A percentile compares a stretch with the other conserved stretches of the same genome.
These are phyloP conservation scores for Neurospora intermedia DNA, from an alignment of 495 filamentous ascomycete species.

Conservation along the genomic window DNA sequence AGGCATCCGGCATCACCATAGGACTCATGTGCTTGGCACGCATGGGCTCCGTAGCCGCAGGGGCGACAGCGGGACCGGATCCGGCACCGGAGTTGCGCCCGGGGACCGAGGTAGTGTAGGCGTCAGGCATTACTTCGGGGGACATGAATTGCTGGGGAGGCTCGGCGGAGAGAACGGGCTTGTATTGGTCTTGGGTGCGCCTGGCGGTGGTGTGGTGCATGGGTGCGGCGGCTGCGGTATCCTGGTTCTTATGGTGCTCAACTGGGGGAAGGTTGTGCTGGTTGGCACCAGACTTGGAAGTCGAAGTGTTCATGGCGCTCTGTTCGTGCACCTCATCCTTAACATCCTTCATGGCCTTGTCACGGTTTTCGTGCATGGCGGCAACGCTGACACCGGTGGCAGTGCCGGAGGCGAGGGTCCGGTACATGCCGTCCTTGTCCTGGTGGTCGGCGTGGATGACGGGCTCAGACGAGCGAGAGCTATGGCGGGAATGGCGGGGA, in stretches of 20 bases:
- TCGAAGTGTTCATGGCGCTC: not conserved
- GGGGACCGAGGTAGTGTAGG: conserved; percentile 5
- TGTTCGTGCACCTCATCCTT: not conserved
- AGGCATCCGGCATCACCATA: not conserved
- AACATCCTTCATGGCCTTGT: not conserved
- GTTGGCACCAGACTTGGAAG: not conserved
- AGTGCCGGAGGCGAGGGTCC: conserved; percentile 20
- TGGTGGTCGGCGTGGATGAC: conserved; percentile 1
- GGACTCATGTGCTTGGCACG: conserved; percentile 2
- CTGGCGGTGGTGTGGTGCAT: not conserved
- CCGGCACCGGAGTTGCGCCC: not conserved
- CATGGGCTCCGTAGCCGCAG: not conserved
- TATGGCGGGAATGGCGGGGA: not conserved
- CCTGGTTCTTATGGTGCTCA: not conserved
- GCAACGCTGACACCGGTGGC: conserved; percentile 18
- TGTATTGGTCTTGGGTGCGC: not conserved
- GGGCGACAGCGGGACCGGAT: not conserved
- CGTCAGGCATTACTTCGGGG: conserved; percentile 14
- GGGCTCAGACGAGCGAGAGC: conserved; percentile 3
- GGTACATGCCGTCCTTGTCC: conserved; percentile 17
- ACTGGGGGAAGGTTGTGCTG: not conserved
- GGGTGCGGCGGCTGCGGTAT: not conserved
- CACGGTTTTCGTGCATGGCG: not conserved
- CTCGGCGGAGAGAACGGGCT: not conserved
- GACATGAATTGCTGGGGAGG: conserved; percentile 4